Conservation (phyloP, 2,329 filamentous ascomycete genomes). For the Coniella vitis region DNA sequence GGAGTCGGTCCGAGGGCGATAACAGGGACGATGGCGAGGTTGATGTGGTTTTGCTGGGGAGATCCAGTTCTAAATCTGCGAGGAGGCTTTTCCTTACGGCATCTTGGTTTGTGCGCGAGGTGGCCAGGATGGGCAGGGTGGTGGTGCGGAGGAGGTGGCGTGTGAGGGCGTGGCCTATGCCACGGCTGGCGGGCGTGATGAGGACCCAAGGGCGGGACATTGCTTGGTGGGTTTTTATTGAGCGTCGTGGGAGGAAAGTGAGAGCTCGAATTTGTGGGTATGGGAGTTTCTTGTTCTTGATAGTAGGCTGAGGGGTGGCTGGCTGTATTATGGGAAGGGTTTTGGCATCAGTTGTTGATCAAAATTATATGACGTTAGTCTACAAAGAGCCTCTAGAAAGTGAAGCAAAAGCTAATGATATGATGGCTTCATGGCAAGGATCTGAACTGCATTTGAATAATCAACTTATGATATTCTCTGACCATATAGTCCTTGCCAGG, state of each 20-base stretch:
- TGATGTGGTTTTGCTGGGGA: background rate
- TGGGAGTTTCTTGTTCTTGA: background rate
- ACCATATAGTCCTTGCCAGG: too few relatives aligned
- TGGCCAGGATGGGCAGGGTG: slow-evolving; percentile 40
- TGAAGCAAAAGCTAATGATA: too few relatives aligned
- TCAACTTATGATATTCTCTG: too few relatives aligned
- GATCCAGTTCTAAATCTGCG: slow-evolving; percentile 21
- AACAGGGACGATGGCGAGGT: slow-evolving; percentile 20
- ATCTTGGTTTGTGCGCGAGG: slow-evolving; percentile 32
- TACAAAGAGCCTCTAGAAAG: too few relatives aligned
- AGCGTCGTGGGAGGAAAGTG: too few relatives aligned
- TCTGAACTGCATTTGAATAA: too few relatives aligned
- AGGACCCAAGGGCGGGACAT: slow-evolving; percentile 46
- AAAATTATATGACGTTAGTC: too few relatives aligned
- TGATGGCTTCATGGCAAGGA: too few relatives aligned
- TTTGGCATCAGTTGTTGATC: too few relatives aligned
- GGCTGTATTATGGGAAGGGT: too few relatives aligned
- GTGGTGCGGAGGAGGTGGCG: slow-evolving; percentile 42
- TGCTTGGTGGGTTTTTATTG: too few relatives aligned
- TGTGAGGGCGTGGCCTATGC: slow-evolving; percentile 42
- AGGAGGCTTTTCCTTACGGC: slow-evolving; percentile 30
- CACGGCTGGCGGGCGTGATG: slow-evolving; percentile 39
- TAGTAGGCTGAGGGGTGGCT: too few relatives aligned
- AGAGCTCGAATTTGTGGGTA: background rate
- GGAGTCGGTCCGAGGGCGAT: slow-evolving; percentile 25